Conservation (phyloP, 2,329 filamentous ascomycete genomes). For the Xylaria sp. region DNA sequence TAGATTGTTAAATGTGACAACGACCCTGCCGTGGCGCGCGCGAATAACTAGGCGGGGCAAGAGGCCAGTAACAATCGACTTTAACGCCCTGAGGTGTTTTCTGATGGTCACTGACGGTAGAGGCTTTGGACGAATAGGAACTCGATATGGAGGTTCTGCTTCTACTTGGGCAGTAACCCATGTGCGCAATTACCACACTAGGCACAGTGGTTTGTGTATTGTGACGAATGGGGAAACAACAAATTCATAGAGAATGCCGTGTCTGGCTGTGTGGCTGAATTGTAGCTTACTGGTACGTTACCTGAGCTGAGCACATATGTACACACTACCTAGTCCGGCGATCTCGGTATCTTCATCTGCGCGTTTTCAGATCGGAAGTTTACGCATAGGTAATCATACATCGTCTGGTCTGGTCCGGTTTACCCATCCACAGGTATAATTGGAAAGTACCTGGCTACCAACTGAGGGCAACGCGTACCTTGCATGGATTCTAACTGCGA, state of each 20-base stretch:
- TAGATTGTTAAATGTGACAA: slow-evolving; percentile 19
- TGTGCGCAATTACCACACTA: slow-evolving; percentile 11
- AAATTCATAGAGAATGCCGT: neutral
- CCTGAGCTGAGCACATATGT: neutral
- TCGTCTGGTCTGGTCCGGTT: neutral
- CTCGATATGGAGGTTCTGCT: slow-evolving; percentile 9
- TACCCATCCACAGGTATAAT: neutral
- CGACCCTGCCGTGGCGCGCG: slow-evolving; percentile 30
- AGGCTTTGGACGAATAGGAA: slow-evolving; percentile 21
- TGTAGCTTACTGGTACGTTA: neutral
- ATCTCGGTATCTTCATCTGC: neutral
- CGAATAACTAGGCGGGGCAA: slow-evolving; percentile 17
- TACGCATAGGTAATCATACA: neutral
- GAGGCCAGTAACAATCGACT: slow-evolving; percentile 26
- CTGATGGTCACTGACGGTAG: neutral
- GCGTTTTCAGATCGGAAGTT: neutral
- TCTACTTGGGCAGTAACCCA: neutral
- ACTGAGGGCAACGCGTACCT: slow-evolving; percentile 14
- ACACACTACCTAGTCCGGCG: neutral
- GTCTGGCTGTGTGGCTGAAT: neutral
- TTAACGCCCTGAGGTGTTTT: slow-evolving; percentile 17
- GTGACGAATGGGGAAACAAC: neutral
- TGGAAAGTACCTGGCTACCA: slow-evolving; percentile 4
- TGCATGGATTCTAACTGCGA: slow-evolving; percentile 7
- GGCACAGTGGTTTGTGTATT: neutral